Conservation (phyloP, 768 basidiomycete genomes). For the Boletus reticuloceps region DNA sequence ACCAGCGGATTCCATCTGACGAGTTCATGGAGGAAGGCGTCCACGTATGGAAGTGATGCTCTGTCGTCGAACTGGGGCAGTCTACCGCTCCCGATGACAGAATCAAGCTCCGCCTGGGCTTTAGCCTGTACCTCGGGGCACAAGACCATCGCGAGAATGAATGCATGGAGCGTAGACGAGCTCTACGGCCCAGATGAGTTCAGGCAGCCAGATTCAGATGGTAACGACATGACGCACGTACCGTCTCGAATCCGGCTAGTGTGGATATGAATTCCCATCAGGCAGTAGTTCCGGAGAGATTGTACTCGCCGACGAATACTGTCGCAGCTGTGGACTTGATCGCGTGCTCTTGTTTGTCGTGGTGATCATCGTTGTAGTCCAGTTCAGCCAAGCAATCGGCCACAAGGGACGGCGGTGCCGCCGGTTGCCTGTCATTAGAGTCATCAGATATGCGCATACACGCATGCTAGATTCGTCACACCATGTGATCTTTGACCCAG, state of each 20-base stretch:
- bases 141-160: constrained; percentile 29
- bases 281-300: not conserved
- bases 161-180: constrained; percentile 22
- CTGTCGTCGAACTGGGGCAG: constrained; percentile 29
- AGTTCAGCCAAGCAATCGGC: constrained; percentile 20
- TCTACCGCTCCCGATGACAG: constrained; percentile 18
- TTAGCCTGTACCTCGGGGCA: constrained; percentile 25
- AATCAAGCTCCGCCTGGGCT: constrained; percentile 29
- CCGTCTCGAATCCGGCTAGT: constrained; percentile 27
- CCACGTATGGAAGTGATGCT: constrained; percentile 38
- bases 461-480: constrained; percentile 1
- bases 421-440: constrained; percentile 10
- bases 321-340: constrained; percentile 29
- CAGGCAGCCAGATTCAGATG: too few species aligned
- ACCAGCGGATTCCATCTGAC: constrained; percentile 26
- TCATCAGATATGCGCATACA: not conserved
- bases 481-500: constrained; percentile 24
- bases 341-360: constrained; percentile 15
- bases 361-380: constrained; percentile 14
- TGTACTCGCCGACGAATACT: constrained; percentile 19
- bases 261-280: not conserved
- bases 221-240: constrained; percentile 1
- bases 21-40: constrained; percentile 39
- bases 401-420: constrained; percentile 25
- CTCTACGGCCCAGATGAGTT: constrained; percentile 13